A percentile compares a stretch with the other conserved stretches of the same genome.
Evolutionary conservation across 202 grass and related monocot genomes (phyloP).

Genomic region (Digitaria exilis): DNA sequence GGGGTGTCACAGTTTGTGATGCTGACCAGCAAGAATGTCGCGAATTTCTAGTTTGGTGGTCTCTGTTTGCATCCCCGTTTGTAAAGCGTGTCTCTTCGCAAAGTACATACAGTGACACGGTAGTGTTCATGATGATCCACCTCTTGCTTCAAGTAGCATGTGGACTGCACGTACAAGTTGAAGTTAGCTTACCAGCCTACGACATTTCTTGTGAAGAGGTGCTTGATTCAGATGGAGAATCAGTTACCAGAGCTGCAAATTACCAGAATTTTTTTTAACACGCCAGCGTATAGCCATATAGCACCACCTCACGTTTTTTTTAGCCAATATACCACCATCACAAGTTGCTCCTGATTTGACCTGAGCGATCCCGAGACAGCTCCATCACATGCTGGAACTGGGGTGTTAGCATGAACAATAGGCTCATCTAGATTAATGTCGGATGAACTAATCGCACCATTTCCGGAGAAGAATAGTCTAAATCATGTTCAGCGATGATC

Average conservation of each 20-base stretch:
- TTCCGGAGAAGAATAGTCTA: neutral
- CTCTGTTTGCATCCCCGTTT: neutral
- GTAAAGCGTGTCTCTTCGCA: neutral
- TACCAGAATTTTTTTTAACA: no score
- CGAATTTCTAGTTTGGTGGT: neutral
- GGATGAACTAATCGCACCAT: constrained; percentile 1
- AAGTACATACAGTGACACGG: neutral
- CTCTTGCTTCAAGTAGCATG: no score
- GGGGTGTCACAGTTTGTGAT: neutral
- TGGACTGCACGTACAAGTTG: no score
- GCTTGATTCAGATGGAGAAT: no score
- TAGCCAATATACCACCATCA: no score
- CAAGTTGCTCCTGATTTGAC: neutral
- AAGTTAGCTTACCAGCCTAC: no score
- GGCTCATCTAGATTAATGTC: neutral
- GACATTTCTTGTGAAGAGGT: no score
- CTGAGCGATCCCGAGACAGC: neutral
- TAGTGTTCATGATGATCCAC: neutral
- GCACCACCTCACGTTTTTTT: no score
- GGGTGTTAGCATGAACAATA: neutral
- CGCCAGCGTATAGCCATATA: no score
- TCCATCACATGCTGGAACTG: constrained; percentile 6
- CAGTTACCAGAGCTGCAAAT: no score
- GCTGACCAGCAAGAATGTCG: neutral
- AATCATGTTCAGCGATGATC: neutral